Conservation (phyloP, 208 protist species). For the Novymonas esmeraldas region DNA sequence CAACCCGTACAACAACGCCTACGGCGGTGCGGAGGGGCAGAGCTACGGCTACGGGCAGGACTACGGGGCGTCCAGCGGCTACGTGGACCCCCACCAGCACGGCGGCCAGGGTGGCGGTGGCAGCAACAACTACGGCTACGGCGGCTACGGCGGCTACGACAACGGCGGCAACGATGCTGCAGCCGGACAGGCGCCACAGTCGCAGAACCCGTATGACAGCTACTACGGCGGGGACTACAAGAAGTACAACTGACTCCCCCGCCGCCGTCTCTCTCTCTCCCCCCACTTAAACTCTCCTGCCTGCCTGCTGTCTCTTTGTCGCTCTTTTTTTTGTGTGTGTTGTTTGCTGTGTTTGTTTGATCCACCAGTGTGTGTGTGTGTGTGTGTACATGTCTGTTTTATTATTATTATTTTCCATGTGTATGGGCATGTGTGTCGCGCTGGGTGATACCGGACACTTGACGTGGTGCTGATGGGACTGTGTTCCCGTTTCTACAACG, state of each 20-base stretch:
- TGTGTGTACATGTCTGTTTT: background rate
- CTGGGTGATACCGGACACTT: too few species aligned
- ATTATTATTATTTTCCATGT: background rate
- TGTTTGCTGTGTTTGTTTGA: background rate
- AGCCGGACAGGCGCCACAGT: background rate
- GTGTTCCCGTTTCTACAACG: too few species aligned
- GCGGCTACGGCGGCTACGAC: background rate
- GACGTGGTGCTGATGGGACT: too few species aligned
- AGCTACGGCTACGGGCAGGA: constrained; percentile 13
- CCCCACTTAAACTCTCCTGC: background rate
- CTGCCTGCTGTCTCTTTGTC: too few species aligned
- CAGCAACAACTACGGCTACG: background rate
- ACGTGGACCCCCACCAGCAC: background rate
- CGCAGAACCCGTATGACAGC: constrained; percentile 3
- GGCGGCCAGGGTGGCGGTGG: background rate
- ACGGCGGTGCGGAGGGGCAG: background rate
- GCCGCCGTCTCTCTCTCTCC: background rate
- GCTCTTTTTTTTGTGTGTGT: too few species aligned
- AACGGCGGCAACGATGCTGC: background rate
- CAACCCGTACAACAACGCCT: background rate
- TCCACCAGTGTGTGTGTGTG: background rate
- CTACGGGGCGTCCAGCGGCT: background rate
- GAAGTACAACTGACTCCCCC: background rate
- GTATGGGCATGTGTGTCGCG: too few species aligned
- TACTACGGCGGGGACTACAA: constrained; percentile 1